Evolutionary conservation across 352 stramenopile genomes (phyloP).

Genomic region (Pythium brassicae): DNA sequence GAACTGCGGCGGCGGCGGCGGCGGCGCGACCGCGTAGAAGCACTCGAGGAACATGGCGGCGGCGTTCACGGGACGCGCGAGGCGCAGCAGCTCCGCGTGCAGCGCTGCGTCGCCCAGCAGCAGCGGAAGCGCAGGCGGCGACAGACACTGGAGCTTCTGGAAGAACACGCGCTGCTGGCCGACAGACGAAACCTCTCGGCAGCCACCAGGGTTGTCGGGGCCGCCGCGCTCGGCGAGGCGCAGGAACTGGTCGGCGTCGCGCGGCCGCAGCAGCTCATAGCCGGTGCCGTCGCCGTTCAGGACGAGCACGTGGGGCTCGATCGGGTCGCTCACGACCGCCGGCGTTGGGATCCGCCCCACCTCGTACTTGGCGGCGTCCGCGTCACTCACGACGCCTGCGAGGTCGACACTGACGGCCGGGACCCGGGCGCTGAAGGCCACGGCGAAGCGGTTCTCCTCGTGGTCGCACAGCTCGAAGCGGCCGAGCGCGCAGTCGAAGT

Average conservation of each 20-base stretch:
- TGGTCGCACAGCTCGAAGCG: conserved; percentile 57
- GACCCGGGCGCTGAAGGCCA: conserved; percentile 28
- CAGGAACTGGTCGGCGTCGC: conserved; percentile 35
- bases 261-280: conserved; percentile 46
- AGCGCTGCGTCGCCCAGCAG: conserved; percentile 43
- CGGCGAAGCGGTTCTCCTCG: conserved; percentile 65
- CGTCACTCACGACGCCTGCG: conserved; percentile 51
- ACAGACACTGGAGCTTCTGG: background rate
- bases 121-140: background rate
- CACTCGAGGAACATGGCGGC: conserved; percentile 34
- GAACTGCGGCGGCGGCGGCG: conserved; percentile 21
- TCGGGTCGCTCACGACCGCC: conserved; percentile 72
- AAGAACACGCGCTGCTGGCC: conserved; percentile 9
- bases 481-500: conserved; percentile 57
- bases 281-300: conserved; percentile 73
- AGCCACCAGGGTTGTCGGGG: background rate
- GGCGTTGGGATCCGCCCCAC: conserved; percentile 46
- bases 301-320: conserved; percentile 66
- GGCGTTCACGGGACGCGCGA: conserved; percentile 38
- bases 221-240: background rate
- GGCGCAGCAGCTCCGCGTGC: conserved; percentile 23
- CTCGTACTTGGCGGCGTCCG: conserved; percentile 41
- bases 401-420: conserved; percentile 42
- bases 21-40: conserved; percentile 12
- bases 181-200: conserved; percentile 2